Percentiles rank a stretch among this genome's conserved stretches.
Evolutionary conservation across 2,329 filamentous ascomycete genomes (phyloP).

Genomic region (Dothiorella sarmentorum): DNA sequence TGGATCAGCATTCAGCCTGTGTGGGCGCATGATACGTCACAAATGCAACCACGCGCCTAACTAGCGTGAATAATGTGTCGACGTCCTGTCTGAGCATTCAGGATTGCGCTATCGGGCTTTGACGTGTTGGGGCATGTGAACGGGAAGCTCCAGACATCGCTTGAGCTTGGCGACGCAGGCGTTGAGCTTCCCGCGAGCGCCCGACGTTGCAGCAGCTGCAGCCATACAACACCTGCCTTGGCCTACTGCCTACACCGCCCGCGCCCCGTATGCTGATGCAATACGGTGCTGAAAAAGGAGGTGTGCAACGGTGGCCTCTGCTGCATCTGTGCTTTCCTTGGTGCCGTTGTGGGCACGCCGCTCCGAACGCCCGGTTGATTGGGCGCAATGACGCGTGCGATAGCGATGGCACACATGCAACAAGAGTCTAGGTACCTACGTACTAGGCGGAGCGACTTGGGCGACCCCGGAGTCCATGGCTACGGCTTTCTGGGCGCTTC

Average conservation of each 20-base stretch:
- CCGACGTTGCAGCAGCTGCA: constrained; percentile 13
- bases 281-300: constrained; percentile 4
- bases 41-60: not conserved
- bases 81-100: not conserved
- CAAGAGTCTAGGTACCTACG: not conserved
- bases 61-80: not conserved
- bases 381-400: not conserved
- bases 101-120: not conserved
- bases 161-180: not conserved
- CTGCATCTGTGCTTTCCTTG: constrained; percentile 10
- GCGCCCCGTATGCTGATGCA: not conserved
- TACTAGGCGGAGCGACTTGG: not conserved
- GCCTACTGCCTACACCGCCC: not conserved
- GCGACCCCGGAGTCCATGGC: not conserved
- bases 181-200: constrained; percentile 4
- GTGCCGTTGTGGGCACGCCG: constrained; percentile 2
- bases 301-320: constrained; percentile 7
- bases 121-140: not conserved
- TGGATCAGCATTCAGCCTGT: constrained; percentile 13
- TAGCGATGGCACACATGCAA: not conserved
- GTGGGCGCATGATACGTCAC: constrained; percentile 8
- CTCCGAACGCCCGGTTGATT: not conserved
- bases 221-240: not conserved
- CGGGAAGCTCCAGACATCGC: not conserved
- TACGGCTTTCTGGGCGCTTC: not conserved